Conservation (phyloP, 805 yeast species). For the Candida arabinofermentans region DNA sequence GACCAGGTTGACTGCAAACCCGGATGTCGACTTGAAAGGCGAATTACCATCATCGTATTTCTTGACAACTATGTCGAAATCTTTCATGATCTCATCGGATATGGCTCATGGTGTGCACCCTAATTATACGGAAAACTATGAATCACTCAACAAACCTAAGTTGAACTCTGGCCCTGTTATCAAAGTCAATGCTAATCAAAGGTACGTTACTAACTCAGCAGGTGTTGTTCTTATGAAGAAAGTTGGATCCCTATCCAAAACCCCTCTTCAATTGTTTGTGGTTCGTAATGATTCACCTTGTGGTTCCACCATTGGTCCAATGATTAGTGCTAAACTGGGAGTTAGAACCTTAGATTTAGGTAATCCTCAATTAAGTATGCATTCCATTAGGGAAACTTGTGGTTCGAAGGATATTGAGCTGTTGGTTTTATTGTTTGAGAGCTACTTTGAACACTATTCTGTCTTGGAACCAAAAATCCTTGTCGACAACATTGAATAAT, state of each 20-base stretch:
- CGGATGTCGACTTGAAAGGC: constrained; percentile 30
- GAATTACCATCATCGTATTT: constrained; percentile 36
- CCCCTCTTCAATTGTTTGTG: constrained; percentile 92
- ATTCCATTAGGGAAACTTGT: constrained; percentile 88
- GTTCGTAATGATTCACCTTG: constrained; percentile 91
- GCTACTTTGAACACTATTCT: constrained; percentile 50
- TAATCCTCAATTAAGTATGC: constrained; percentile 91
- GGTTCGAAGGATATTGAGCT: constrained; percentile 69
- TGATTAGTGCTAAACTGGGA: constrained; percentile 82
- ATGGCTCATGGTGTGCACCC: constrained; percentile 98
- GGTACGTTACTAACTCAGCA: constrained; percentile 90
- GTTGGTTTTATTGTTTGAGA: constrained; percentile 56
- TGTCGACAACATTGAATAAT: constrained; percentile 27
- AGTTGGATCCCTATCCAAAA: constrained; percentile 59
- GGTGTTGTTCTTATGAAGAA: constrained; percentile 78
- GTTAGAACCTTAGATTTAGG: constrained; percentile 86
- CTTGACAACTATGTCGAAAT: constrained; percentile 61
- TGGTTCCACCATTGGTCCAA: constrained; percentile 96
- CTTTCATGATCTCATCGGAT: constrained; percentile 88
- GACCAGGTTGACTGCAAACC: constrained; percentile 42
- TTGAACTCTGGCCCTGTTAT: constrained; percentile 90
- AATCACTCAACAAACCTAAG: constrained; percentile 71
- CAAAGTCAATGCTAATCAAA: constrained; percentile 90
- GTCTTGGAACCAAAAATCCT: constrained; percentile 38
- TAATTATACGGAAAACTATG: constrained; percentile 75